Evolutionary conservation across 2,329 filamentous ascomycete genomes (phyloP), one percentile per base, ranked within the genome.

Genomic region (Cyphellophora europaea): DNA sequence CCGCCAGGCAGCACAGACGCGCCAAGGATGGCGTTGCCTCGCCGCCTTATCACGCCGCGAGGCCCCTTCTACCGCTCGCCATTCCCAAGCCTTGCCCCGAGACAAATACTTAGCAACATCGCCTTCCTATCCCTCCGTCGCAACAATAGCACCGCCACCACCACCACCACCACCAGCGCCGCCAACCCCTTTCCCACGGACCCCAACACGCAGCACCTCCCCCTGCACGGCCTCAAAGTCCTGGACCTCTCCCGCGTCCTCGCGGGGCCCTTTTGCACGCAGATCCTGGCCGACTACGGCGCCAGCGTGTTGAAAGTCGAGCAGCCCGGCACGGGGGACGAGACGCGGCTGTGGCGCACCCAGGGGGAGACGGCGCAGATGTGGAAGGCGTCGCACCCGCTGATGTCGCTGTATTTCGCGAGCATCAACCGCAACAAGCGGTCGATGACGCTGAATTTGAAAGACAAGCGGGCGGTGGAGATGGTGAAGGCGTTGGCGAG

Each of bases 251-350:
- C 40, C 12, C 42, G 44, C n/a, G 44, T 48, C 19, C 44, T 48
- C 3, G 44, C 44, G 5, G 44, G 44, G 4, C 41, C 41, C 3
- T 44, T 45, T 30, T 44, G 45, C 37, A 44, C 44, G 8, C 42
- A 48, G 17, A 47, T 47, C 35, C 42, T 47, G 8, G 44, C 42
- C 15, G 43, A 45, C 35, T 48, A 48, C 31, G 45, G 45, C 10
- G 45, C 45, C 11, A 28, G 31, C 8, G 44, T 47, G 8, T 55
- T 66, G 10, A 47, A 47, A 29, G 31, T 47, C 32, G 44, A 47
- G 27, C 39, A 44, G 35, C 39, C 41, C 5, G 44, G 42, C 11
- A 18, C 34, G 2, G 44, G 44, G 13, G 45, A 49, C 28, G 45
- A 49, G 21, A 37, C 50, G 30, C 16, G 48, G 35, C 27, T 41